These are phyloP conservation scores for Daldinia sp. DNA, from an alignment of 2,329 filamentous ascomycete species.

Conservation along the genomic window DNA sequence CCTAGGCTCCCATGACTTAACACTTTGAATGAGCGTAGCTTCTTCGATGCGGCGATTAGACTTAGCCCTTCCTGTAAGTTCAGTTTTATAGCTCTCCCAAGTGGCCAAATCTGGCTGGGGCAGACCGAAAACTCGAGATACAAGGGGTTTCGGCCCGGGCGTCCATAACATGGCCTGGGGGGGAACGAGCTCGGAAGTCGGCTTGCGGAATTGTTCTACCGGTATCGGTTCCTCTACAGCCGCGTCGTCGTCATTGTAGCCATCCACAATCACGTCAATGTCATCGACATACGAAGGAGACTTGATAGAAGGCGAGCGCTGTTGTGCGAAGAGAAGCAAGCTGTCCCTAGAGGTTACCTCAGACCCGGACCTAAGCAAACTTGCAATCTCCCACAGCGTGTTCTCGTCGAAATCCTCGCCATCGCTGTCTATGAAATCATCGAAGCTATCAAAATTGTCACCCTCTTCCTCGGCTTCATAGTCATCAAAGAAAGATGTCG, in stretches of 20 bases:
- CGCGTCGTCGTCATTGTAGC: constrained; percentile 40
- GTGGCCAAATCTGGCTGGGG: constrained; percentile 50
- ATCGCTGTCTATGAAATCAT: constrained; percentile 48
- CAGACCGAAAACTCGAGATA: constrained; percentile 34
- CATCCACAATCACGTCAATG: constrained; percentile 44
- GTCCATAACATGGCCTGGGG: constrained; percentile 35
- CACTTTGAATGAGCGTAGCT: constrained; percentile 48
- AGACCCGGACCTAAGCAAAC: constrained; percentile 61
- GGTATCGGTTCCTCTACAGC: constrained; percentile 41
- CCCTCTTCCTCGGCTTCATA: constrained; percentile 61
- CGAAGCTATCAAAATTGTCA: constrained; percentile 51
- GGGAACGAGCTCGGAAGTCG: not conserved
- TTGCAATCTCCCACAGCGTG: constrained; percentile 71
- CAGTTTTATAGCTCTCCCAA: constrained; percentile 50
- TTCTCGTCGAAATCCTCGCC: constrained; percentile 66
- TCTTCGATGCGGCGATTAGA: constrained; percentile 44
- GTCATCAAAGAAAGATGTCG: constrained; percentile 67
- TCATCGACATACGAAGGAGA: constrained; percentile 48
- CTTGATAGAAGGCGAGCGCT: constrained; percentile 23
- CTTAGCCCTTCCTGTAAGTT: constrained; percentile 41
- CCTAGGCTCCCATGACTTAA: constrained; percentile 47
- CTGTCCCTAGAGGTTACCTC: constrained; percentile 62
- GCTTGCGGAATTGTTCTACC: constrained; percentile 45
- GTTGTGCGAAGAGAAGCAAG: constrained; percentile 51
- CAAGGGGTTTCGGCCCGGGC: constrained; percentile 18